Conservation (phyloP, 768 basidiomycete genomes). For the Trichaptum fuscoviolaceum region DNA sequence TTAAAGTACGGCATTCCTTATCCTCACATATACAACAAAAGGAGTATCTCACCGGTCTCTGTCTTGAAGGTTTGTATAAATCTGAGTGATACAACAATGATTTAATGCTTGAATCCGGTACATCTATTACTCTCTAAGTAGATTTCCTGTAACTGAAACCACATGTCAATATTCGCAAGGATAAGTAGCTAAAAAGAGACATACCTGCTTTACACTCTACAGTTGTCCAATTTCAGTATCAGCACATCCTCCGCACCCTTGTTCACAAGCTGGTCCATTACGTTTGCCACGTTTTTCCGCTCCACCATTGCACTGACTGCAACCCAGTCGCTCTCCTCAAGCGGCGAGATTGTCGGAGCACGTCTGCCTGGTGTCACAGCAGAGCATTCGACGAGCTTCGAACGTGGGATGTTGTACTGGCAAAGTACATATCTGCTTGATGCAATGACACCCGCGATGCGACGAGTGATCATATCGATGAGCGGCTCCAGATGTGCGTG, state of each 20-base stretch:
- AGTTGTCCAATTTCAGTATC: constrained; percentile 88
- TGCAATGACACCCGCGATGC: constrained; percentile 90
- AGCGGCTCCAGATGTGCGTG: constrained; percentile 58
- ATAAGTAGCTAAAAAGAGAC: background rate
- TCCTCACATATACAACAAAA: too few relatives aligned
- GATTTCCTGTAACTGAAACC: too few relatives aligned
- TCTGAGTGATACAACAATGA: too few relatives aligned
- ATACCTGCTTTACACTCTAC: constrained; percentile 61
- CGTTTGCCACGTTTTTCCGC: constrained; percentile 68
- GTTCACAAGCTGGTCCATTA: constrained; percentile 83
- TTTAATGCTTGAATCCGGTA: too few relatives aligned
- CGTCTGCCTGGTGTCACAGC: constrained; percentile 81
- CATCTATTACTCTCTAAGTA: too few relatives aligned
- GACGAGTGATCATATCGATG: constrained; percentile 74
- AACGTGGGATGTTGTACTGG: constrained; percentile 85
- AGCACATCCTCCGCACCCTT: constrained; percentile 90
- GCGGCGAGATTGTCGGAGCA: constrained; percentile 80
- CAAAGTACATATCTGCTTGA: constrained; percentile 83
- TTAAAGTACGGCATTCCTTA: too few relatives aligned
- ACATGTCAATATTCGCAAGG: too few relatives aligned
- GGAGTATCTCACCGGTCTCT: too few relatives aligned
- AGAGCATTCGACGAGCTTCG: constrained; percentile 54
- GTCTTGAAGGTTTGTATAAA: too few relatives aligned
- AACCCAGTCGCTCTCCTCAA: constrained; percentile 85
- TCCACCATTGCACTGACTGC: constrained; percentile 92